Evolutionary conservation across 2,329 filamentous ascomycete genomes (phyloP).

Genomic region (Sporothrix inflata): DNA sequence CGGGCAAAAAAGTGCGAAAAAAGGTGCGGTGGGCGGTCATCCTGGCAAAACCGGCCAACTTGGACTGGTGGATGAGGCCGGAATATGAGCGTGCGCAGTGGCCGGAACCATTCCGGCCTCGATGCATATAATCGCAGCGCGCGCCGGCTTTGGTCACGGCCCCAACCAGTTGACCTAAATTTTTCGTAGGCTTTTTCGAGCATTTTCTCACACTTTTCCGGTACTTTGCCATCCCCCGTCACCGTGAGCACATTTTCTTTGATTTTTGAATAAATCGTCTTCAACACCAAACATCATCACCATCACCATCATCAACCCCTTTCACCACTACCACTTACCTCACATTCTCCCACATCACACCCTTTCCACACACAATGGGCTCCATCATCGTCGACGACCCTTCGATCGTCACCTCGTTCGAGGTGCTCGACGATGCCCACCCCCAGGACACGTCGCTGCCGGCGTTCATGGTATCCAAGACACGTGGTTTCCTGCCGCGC

Average conservation of each 20-base stretch:
- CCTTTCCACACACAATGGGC: slow-evolving; percentile 44
- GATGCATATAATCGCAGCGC: slow-evolving; percentile 50
- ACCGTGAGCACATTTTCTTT: neutral
- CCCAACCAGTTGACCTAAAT: neutral
- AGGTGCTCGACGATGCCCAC: slow-evolving; percentile 65
- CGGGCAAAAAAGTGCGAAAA: slow-evolving; percentile 10
- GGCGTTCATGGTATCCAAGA: slow-evolving; percentile 78
- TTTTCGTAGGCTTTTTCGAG: neutral
- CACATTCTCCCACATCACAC: slow-evolving; percentile 22
- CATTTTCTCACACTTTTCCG: slow-evolving; percentile 21
- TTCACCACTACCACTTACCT: neutral
- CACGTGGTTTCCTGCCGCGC: slow-evolving; percentile 74
- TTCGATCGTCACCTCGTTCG: slow-evolving; percentile 48
- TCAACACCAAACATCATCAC: neutral
- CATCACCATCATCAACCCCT: neutral
- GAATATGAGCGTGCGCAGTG: slow-evolving; percentile 36
- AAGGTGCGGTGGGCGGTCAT: neutral
- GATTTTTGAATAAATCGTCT: neutral
- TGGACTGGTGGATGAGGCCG: slow-evolving; percentile 30
- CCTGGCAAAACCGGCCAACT: slow-evolving; percentile 2
- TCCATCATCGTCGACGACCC: slow-evolving; percentile 43
- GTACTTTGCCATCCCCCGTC: slow-evolving; percentile 5
- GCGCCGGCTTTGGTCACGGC: slow-evolving; percentile 29
- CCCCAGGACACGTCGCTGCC: slow-evolving; percentile 66
- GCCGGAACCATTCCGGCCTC: slow-evolving; percentile 57